Evolutionary conservation across 352 stramenopile species (phyloP), one percentile per base, ranked within the genome.

Genomic region (Phytophthora sansomeana): DNA sequence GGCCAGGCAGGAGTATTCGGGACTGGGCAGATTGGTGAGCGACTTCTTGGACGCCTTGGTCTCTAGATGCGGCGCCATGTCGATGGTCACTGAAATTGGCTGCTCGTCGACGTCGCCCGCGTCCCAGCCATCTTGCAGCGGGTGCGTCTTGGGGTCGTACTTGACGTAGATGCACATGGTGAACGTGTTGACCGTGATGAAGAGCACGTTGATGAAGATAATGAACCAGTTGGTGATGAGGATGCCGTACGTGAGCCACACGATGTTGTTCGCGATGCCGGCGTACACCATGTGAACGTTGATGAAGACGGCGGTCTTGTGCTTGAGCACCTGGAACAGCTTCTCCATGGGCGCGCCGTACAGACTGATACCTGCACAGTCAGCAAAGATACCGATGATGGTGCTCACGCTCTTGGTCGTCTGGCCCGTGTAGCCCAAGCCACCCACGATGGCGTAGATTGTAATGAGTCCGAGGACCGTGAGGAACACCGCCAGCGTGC

Each of bases 301-400:
- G 38, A 89, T 75, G 33, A 75, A 62, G 21, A 58, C 67, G 1
- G 80, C 67, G 8, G 72, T 72, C 43, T 80, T 83, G 41, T 74
- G 71, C 26, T 71, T 66, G 47, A 89, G 55, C 17, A 89, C 80
- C 19, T 78, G 51, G 28, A 67, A 71, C 35, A 87, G 54, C 19
- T 79, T 75, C 47, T 82, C 75, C 49, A 87, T 77, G 4, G 80
- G 80, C 7, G 77, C 83, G 10, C 68, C 73, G 19, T 83, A 82
- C 52, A 76, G 35, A 10, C 62, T 72, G 16, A 79, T 42, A 32
- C 67, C 67, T 19, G 63, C 69, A 29, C 75, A 47, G 39, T 76
- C 58, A 10, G 58, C 67, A 54, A 81, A 75, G 49, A 75, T 58
- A 13, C 75, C 75, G 14, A 80, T 42, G 8, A 75, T 56, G 7